Conservation (phyloP, 305 asterid genomes). For the Fraxinus velutina region DNA sequence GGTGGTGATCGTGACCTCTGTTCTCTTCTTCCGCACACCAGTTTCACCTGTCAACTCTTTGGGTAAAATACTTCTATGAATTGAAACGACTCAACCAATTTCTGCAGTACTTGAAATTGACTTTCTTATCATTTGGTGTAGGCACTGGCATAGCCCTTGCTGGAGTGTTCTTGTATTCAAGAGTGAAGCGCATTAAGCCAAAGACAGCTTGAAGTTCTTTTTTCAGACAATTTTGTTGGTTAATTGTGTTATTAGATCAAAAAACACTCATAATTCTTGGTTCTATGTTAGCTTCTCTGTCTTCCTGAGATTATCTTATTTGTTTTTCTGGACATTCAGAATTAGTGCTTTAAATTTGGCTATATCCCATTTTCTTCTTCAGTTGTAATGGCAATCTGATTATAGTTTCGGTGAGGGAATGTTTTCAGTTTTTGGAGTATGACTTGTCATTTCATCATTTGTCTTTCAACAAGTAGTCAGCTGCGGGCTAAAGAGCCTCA, state of each 20-base stretch:
- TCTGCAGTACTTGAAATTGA: neutral
- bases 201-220: constrained; percentile 36
- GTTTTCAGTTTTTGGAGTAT: neutral
- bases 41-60: constrained; percentile 40
- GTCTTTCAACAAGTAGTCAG: neutral
- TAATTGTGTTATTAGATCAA: constrained; percentile 22
- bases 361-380: neutral
- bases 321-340: neutral
- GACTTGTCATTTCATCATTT: neutral
- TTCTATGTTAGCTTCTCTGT: neutral
- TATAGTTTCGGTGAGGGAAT: neutral
- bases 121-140: neutral
- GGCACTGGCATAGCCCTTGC: constrained; percentile 36
- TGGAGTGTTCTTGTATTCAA: constrained; percentile 35
- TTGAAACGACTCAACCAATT: neutral
- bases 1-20: constrained; percentile 52
- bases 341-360: neutral
- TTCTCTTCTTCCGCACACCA: constrained; percentile 51
- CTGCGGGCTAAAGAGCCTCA: neutral
- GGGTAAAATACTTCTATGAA: constrained; percentile 28
- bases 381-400: neutral
- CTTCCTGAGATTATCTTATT: neutral
- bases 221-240: constrained; percentile 13
- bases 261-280: constrained; percentile 9
- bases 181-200: constrained; percentile 45